Base-by-base conservation (phyloP, 208 protist species). In the Leishmania mexicana region DNA sequence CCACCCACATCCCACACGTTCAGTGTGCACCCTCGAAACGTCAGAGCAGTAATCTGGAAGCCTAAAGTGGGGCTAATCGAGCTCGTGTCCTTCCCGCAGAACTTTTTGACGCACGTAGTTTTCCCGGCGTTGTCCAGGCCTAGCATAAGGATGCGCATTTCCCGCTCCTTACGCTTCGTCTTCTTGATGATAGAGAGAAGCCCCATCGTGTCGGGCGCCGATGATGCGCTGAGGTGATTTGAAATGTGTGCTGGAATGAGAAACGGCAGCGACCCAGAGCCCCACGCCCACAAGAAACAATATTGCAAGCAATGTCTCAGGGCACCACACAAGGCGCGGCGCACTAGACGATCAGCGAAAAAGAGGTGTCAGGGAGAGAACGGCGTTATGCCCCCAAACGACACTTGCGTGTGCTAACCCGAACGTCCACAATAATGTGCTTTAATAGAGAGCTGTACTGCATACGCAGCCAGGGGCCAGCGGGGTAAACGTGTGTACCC, bases 1-100 rank as follows among this genome's bases (percentile, higher is more conserved):
- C 99, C 99, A 40, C 99, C 99, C 35, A 99, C 97, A 92, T 99
- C 99, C 99, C 99, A 99, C 54, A 99, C 93, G 83, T 99, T 99
- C 45, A 99, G 84, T 74, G 97, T 99, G 93, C 98, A 99, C 17
- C 95, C 97, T 28, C 96, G 74, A 80, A 99, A 99, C 74, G 98
- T 96, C 47, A 99, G 92, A 15, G 99, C 99, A 47, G 99, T 98
- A 79, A 99, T 99, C 86, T 99, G 99, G 86, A 99, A 99, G 17
- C 99, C 99, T 1, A 99, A 83, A 8, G 99, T 99, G 0, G 99
- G 99, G 68, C 94, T 97, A 79, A 99, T 99, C 10, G 88, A 95
- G 81, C 96, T 97, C 19, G 99, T 99, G 83, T 99, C 97, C 84
- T 99, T 99, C 21, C 98, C 98, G 81, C 99, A 99, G 87, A 99